Base-by-base conservation (phyloP, 139 green algal genomes). In the Haematococcus sp. region DNA sequence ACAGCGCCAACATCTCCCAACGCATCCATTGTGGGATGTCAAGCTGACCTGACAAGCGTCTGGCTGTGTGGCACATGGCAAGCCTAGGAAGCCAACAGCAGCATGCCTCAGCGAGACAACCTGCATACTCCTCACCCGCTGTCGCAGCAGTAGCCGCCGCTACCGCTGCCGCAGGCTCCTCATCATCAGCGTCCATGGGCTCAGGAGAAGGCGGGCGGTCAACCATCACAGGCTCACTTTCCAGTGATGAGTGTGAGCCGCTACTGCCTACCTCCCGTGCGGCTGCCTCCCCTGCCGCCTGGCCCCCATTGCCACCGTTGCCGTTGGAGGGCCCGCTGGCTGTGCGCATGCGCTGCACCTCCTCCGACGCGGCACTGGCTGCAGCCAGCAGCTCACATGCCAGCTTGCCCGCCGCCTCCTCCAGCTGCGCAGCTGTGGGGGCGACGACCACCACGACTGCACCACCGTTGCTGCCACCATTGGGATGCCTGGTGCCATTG, bases 381-480 rank as follows among this genome's bases (percentile, higher is more conserved):
- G 63, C 33, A 43, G 60, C 46, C 40, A 74, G 74, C 56, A 67
- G 79, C 52, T 65, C 46, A 1, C 5, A 16, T 58, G 30, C 17
- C 54, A 20, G 72, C 23, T 27, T 40, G 43, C 25, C n/a, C 7
- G 54, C 54, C 15, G 54, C 22, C 54, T 49, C 40, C 40, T 49
- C 40, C 40, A 49, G 40, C 40, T 49, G 40, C 7, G 11, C 40
- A 11, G 40, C 40, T 7, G 31, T 49, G 7, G 40, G 40, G 49
- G 46, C 59, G 13, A 77, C 60, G 30, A 71, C 31, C 31, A 79
- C 64, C 3, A 79, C 13, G 22, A 74, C 74, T 3, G 34, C 73
- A 34, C 73, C 73, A 15, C 34, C 54, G 35, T 61, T 49, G 34
- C 4, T 13, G 51, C 56, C 55, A 44, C 56, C 56, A 55, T 63